Percentiles rank a stretch among this genome's conserved stretches.
Evolutionary conservation across 208 protist genomes (phyloP).

Genomic region (Polymyxa betae): DNA sequence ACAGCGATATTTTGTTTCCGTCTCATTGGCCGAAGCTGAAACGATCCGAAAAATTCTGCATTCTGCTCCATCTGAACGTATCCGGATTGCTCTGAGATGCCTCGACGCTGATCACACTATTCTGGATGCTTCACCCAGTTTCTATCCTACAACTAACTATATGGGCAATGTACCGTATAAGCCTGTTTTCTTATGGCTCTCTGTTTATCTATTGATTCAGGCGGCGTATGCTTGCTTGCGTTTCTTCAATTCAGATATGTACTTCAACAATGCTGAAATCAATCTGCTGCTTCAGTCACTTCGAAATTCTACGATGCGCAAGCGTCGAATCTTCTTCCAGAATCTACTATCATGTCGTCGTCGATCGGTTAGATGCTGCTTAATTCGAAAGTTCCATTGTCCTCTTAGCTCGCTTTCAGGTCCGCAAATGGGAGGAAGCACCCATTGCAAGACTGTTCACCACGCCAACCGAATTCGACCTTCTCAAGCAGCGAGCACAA

Average conservation of each 20-base stretch:
- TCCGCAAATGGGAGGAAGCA: conserved; percentile 53
- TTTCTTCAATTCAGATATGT: conserved; percentile 69
- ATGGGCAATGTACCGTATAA: not conserved
- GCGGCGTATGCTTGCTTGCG: conserved; percentile 56
- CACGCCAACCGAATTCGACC: conserved; percentile 41
- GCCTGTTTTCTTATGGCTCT: conserved; percentile 25
- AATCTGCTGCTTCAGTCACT: conserved; percentile 63
- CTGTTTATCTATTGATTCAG: no score
- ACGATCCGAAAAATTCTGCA: conserved; percentile 84
- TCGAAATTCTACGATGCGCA: not conserved
- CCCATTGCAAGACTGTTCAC: conserved; percentile 54
- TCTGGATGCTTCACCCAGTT: conserved; percentile 46
- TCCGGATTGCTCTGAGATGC: conserved; percentile 60
- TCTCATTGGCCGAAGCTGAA: conserved; percentile 84
- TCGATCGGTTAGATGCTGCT: not conserved
- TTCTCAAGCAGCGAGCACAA: conserved; percentile 52
- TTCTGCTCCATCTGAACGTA: conserved; percentile 65
- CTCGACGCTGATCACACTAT: conserved; percentile 53
- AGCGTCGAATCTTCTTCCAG: conserved; percentile 54
- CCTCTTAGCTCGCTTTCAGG: no score
- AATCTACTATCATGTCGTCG: conserved; percentile 23
- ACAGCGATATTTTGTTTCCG: conserved; percentile 66
- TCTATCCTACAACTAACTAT: conserved; percentile 16
- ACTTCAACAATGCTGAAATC: conserved; percentile 62
- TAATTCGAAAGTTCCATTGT: not conserved